Evolutionary conservation across 129 eudicot genomes (phyloP).

Genomic region (Smallanthus sonchifolius): DNA sequence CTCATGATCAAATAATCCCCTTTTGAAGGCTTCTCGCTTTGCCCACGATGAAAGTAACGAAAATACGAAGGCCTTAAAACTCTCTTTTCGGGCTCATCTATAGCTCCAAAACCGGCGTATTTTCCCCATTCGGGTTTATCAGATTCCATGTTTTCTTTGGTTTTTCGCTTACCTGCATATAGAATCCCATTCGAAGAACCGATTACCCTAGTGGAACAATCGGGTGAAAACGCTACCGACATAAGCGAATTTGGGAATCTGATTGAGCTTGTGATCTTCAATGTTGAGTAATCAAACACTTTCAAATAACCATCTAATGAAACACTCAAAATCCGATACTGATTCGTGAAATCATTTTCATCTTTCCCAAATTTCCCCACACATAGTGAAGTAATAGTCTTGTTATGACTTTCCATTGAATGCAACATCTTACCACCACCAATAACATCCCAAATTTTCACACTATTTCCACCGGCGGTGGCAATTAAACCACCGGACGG

Average conservation of each 20-base stretch:
- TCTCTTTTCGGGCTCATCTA: slow-evolving; percentile 38
- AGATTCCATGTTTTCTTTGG: slow-evolving; percentile 29
- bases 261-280: slow-evolving; percentile 73
- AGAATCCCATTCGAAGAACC: slow-evolving; percentile 75
- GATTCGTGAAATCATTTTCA: slow-evolving; percentile 43
- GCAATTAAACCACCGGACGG: slow-evolving; percentile 86
- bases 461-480: slow-evolving; percentile 79
- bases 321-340: slow-evolving; percentile 75
- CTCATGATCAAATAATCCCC: slow-evolving; percentile 69
- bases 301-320: slow-evolving; percentile 85
- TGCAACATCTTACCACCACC: slow-evolving; percentile 85
- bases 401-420: slow-evolving; percentile 79
- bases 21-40: slow-evolving; percentile 67
- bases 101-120: slow-evolving; percentile 31
- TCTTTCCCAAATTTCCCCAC: slow-evolving; percentile 59
- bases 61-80: slow-evolving; percentile 67
- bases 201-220: slow-evolving; percentile 63
- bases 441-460: slow-evolving; percentile 90
- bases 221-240: slow-evolving; percentile 78
- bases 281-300: slow-evolving; percentile 70
- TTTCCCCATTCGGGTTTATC: slow-evolving; percentile 36
- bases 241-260: slow-evolving; percentile 64
- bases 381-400: slow-evolving; percentile 78
- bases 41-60: slow-evolving; percentile 82
- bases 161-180: slow-evolving; percentile 69